Percentiles rank a stretch among this genome's conserved stretches.
phyloP scores from a whole-genome alignment of 768 basidiomycete genomes.

The Leccinum subtestaceum region DNA sequence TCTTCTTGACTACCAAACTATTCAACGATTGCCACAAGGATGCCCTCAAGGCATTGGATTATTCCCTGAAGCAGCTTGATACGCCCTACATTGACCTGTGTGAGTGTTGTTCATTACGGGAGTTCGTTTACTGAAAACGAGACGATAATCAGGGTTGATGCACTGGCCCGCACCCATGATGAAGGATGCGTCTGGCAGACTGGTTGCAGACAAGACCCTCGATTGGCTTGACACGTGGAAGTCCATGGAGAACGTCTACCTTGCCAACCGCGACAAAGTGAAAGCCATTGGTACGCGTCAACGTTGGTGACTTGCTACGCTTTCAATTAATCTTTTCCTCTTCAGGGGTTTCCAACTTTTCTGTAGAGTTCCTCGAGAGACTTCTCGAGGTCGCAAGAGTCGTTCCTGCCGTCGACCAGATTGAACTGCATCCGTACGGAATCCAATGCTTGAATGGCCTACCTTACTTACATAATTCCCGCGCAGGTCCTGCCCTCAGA shows the following conservation, averaged over 20 bases:
- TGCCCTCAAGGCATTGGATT: constrained; percentile 58
- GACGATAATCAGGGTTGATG: constrained; percentile 53
- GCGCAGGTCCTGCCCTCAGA: not conserved
- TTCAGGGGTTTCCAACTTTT: constrained; percentile 68
- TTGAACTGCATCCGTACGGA: constrained; percentile 66
- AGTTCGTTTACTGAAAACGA: not conserved
- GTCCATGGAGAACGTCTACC: constrained; percentile 66
- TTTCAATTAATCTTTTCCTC: not conserved
- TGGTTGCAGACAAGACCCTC: constrained; percentile 46
- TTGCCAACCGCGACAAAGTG: constrained; percentile 63
- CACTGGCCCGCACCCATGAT: constrained; percentile 84
- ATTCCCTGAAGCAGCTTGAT: constrained; percentile 63
- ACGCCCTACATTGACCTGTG: constrained; percentile 81
- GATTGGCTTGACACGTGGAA: constrained; percentile 81
- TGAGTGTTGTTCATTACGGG: constrained; percentile 26
- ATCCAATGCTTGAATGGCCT: constrained; percentile 18
- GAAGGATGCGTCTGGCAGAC: constrained; percentile 34
- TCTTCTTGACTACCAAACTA: constrained; percentile 82
- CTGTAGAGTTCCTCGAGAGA: constrained; percentile 57
- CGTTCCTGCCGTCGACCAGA: constrained; percentile 76
- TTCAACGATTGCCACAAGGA: constrained; percentile 59
- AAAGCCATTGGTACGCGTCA: constrained; percentile 60
- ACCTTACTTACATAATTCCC: not conserved
- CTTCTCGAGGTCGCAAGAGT: constrained; percentile 54
- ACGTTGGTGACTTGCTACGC: not conserved